Evolutionary conservation across 495 filamentous ascomycete genomes (phyloP).

Genomic region (Symbiotaphrina buchneri): DNA sequence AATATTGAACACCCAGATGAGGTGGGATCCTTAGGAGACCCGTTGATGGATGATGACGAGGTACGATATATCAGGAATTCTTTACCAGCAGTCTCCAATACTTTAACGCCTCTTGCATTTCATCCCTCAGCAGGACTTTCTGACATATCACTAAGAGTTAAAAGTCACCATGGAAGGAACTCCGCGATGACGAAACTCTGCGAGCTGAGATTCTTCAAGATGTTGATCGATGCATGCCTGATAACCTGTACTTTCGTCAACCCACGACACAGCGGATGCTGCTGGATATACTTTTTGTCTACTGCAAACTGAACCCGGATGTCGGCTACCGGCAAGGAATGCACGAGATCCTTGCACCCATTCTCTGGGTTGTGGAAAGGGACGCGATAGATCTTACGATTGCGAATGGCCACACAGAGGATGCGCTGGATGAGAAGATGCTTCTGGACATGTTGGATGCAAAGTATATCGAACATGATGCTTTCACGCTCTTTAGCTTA

Average conservation of each 20-base stretch:
- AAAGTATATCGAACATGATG: constrained; percentile 66
- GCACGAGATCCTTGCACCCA: constrained; percentile 84
- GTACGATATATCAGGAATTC: constrained; percentile 22
- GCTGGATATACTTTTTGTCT: constrained; percentile 77
- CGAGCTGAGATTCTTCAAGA: constrained; percentile 89
- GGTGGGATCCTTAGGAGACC: constrained; percentile 52
- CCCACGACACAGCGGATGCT: constrained; percentile 59
- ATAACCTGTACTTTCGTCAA: constrained; percentile 74
- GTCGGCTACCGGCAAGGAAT: constrained; percentile 90
- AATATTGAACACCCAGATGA: constrained; percentile 67
- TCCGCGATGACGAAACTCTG: constrained; percentile 63
- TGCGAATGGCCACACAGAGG: constrained; percentile 1
- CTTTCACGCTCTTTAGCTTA: constrained; percentile 63
- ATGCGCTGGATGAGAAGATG: constrained; percentile 16
- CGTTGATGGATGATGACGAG: constrained; percentile 65
- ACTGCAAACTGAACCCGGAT: constrained; percentile 77
- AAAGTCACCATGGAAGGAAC: constrained; percentile 74
- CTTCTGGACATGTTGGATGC: constrained; percentile 46
- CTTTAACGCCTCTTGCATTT: not conserved
- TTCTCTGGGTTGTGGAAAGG: constrained; percentile 68
- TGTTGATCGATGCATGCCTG: constrained; percentile 80
- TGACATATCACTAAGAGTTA: constrained; percentile 5
- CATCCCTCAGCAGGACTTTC: not conserved
- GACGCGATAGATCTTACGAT: constrained; percentile 44
- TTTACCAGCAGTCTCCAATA: not conserved